Base-by-base conservation (phyloP, 495 filamentous ascomycete species). In the Hypoxylon intermedium region DNA sequence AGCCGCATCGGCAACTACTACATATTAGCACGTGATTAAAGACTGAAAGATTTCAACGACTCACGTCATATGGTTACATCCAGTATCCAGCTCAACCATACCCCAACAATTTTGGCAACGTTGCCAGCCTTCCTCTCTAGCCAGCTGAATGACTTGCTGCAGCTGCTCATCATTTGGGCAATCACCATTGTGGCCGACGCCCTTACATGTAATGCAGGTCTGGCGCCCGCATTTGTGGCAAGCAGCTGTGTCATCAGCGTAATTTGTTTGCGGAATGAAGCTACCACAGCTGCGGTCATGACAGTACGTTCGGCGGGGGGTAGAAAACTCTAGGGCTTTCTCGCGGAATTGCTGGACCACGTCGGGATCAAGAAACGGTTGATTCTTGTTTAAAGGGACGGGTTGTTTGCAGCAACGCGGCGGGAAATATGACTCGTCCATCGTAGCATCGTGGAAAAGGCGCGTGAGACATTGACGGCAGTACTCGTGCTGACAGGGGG, bases 31-130 rank as follows among this genome's bases (percentile, higher is more conserved):
- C 20, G 33, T 13, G 12, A 26, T 6, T 9, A 38, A 41, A 7
- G 6, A 3, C 12, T 9, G 3, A 4, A 11, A 11, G 26, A 9
- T 0, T 20, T 33, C 5, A 2, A 34, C n/a, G 9, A 49, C 66
- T 63, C 82, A 93, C 49, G 85, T 91, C 81, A 92, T 92, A 63
- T 93, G 90, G 67, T 90, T 90, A 71, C 89, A 91, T 42, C 90
- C 90, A 50, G 86, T 83, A 59, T 86, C 84, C 31, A 89, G 74
- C 67, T 93, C 90, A 9, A 93, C 84, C 71, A 87, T 81, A 5
- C 84, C 76, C 42, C 77, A 83, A 74, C 90, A 93, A 53, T 80
- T 85, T 67, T 83, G 85, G 66, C 91, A 94, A 21, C 84, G 79
- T 63, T 90, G 87, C 84, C 88, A 91, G 19, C 85, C 84, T 53